phyloP scores from a whole-genome alignment of 2,329 filamentous ascomycete genomes.

The Botrytis paeoniae region DNA sequence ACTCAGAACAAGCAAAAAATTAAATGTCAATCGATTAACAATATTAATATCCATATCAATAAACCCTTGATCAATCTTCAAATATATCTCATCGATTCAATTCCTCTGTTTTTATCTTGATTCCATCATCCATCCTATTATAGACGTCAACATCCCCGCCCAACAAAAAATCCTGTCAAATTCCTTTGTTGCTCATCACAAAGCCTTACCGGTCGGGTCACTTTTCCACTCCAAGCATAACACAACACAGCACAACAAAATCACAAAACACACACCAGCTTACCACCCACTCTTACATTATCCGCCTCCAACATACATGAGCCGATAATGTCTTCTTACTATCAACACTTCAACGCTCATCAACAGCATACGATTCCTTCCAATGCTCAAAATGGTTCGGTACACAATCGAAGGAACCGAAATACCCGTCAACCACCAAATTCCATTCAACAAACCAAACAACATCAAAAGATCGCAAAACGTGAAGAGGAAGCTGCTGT shows the following conservation, averaged over 20 bases:
- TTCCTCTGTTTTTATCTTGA: background rate
- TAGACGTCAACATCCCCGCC: background rate
- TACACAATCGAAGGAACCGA: slow-evolving; percentile 80
- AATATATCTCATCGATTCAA: background rate
- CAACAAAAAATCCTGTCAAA: slow-evolving; percentile 3
- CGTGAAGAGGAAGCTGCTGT: slow-evolving; percentile 85
- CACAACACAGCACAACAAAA: background rate
- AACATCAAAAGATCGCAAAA: slow-evolving; percentile 73
- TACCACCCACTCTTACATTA: background rate
- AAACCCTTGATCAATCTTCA: background rate
- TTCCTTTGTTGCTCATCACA: slow-evolving; percentile 17
- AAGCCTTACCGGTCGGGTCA: slow-evolving; percentile 14
- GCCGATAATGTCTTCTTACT: slow-evolving; percentile 58
- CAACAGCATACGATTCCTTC: slow-evolving; percentile 53
- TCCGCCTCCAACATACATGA: slow-evolving; percentile 28
- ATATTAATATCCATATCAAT: background rate
- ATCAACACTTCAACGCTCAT: slow-evolving; percentile 59
- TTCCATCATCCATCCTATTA: background rate
- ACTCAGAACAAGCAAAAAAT: background rate
- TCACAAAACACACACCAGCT: background rate
- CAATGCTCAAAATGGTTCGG: slow-evolving; percentile 46
- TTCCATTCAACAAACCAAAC: slow-evolving; percentile 60
- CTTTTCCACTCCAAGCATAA: background rate
- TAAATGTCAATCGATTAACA: background rate
- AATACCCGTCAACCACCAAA: slow-evolving; percentile 81